These are phyloP conservation scores for Diplosphaera chodatii DNA, from an alignment of 139 green algal species.

Conservation along the genomic window DNA sequence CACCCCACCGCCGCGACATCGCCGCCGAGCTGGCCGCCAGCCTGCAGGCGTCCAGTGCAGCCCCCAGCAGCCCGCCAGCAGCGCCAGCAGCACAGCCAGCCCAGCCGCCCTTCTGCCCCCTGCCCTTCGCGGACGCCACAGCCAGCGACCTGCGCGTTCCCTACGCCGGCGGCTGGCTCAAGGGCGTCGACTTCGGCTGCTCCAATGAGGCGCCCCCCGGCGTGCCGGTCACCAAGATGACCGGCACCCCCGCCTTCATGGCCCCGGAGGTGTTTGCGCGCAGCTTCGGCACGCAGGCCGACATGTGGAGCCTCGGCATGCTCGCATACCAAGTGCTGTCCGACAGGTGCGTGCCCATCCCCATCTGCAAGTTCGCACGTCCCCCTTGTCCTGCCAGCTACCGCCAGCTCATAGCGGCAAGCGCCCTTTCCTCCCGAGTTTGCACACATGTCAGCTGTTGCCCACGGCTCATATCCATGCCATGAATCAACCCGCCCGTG, in stretches of 20 bases:
- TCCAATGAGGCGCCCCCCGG: slow-evolving; percentile 6
- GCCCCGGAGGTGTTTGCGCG: slow-evolving; percentile 44
- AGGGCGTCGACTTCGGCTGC: slow-evolving; percentile 31
- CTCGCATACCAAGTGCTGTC: slow-evolving; percentile 32
- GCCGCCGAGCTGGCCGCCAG: background rate
- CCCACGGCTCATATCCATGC: no score
- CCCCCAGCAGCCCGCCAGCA: no score
- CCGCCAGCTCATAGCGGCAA: no score
- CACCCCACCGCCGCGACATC: background rate
- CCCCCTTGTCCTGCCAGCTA: no score
- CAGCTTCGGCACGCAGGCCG: slow-evolving; percentile 24
- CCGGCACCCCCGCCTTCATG: slow-evolving; percentile 33
- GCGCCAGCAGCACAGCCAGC: no score
- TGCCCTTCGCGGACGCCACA: background rate
- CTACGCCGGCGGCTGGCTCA: background rate
- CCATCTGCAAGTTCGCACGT: no score
- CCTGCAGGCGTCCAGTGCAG: no score
- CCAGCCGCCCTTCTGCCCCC: background rate
- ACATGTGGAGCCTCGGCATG: slow-evolving; percentile 43
- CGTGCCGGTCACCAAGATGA: slow-evolving; percentile 7
- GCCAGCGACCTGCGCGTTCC: background rate
- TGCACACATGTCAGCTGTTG: no score
- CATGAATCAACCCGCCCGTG: no score
- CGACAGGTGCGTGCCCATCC: no score
- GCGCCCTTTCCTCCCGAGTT: no score